Evolutionary conservation across 2,329 filamentous ascomycete genomes (phyloP).

Genomic region (Scedosporium minutisporum): DNA sequence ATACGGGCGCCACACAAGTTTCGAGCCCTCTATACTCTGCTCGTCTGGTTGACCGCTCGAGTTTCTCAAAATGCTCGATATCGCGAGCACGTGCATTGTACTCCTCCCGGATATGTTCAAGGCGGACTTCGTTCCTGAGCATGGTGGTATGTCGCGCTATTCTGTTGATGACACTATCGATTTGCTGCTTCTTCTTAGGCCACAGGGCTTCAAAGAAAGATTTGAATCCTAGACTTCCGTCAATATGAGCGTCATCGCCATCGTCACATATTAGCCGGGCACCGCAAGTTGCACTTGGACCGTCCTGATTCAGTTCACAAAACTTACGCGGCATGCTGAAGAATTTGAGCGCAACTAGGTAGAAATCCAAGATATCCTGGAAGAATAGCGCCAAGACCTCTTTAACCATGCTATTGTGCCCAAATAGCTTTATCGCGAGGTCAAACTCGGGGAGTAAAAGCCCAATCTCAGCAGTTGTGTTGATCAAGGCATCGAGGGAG

Average conservation of each 20-base stretch:
- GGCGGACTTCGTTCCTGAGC: neutral
- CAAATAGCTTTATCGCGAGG: neutral
- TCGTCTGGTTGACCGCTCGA: neutral
- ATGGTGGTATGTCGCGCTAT: neutral
- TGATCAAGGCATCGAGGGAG: constrained; percentile 6
- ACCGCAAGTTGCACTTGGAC: too few relatives aligned
- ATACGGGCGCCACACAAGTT: neutral
- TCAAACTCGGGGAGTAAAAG: neutral
- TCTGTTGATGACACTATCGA: neutral
- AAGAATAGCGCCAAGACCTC: neutral
- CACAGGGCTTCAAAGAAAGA: neutral
- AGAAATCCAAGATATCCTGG: neutral
- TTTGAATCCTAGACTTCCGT: neutral
- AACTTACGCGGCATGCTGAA: neutral
- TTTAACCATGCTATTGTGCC: neutral
- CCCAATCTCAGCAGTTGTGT: constrained; percentile 9
- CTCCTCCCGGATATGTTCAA: neutral
- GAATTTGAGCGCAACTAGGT: neutral
- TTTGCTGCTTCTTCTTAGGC: neutral
- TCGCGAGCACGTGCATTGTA: neutral
- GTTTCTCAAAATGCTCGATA: neutral
- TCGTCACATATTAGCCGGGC: too few relatives aligned
- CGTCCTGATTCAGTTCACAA: neutral
- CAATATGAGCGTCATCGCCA: neutral
- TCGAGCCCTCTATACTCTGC: neutral